These are phyloP conservation scores for Claviceps sp. DNA, from an alignment of 2,329 filamentous ascomycete genomes.

Conservation along the genomic window DNA sequence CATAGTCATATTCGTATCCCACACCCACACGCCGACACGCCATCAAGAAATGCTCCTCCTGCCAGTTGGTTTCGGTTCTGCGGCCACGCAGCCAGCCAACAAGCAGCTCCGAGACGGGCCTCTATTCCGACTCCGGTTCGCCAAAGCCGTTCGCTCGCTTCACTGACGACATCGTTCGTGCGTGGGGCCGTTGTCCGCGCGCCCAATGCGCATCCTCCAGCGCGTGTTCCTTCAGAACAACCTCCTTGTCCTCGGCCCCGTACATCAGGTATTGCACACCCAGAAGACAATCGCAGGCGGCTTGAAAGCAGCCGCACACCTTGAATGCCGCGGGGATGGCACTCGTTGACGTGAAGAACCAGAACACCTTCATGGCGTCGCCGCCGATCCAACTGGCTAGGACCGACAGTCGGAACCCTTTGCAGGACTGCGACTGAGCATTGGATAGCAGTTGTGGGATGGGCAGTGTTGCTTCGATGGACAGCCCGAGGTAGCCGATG, in stretches of 20 bases:
- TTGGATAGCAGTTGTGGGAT: conserved; percentile 69
- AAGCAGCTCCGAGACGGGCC: conserved; percentile 3
- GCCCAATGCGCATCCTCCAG: conserved; percentile 22
- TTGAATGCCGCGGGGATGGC: conserved; percentile 70
- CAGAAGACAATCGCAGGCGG: conserved; percentile 59
- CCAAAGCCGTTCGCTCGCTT: conserved; percentile 25
- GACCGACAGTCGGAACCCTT: conserved; percentile 65
- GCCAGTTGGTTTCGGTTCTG: neutral
- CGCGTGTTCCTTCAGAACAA: conserved; percentile 24
- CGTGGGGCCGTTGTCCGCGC: conserved; percentile 12
- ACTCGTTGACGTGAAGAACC: conserved; percentile 61
- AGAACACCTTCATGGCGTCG: conserved; percentile 78
- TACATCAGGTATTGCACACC: conserved; percentile 64
- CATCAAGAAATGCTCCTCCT: neutral
- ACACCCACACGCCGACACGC: neutral
- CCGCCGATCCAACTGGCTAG: conserved; percentile 67
- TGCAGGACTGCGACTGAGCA: conserved; percentile 53
- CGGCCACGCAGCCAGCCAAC: conserved; percentile 2
- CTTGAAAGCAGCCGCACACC: conserved; percentile 70
- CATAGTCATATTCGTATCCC: neutral
- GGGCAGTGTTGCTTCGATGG: conserved; percentile 69
- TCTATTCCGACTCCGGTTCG: conserved; percentile 20
- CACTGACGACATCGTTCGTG: conserved; percentile 23
- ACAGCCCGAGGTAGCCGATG: conserved; percentile 63
- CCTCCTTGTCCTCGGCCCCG: conserved; percentile 33